phyloP scores from a whole-genome alignment of 2,329 filamentous ascomycete genomes.

The Alternaria sp. region DNA sequence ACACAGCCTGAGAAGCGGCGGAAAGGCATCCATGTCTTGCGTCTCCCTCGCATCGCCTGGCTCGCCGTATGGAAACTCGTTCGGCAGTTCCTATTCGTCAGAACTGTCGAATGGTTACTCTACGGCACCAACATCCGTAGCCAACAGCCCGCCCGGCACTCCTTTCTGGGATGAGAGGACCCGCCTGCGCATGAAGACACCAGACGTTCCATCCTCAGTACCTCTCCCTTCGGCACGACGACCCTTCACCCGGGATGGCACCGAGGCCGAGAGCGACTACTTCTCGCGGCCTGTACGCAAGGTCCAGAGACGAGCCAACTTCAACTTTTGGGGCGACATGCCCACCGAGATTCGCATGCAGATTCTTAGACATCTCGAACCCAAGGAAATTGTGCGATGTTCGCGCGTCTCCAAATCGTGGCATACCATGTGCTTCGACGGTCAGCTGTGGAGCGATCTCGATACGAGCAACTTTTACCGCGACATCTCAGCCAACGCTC shows the following conservation, averaged over 20 bases:
- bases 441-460: constrained; percentile 88
- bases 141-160: constrained; percentile 57
- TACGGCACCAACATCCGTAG: constrained; percentile 64
- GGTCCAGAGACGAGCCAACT: constrained; percentile 51
- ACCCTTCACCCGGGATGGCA: constrained; percentile 55
- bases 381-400: constrained; percentile 80
- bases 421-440: constrained; percentile 87
- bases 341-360: constrained; percentile 83
- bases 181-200: constrained; percentile 65
- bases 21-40: constrained; percentile 72
- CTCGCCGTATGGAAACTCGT: constrained; percentile 62
- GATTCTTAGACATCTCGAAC: constrained; percentile 77
- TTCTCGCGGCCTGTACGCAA: constrained; percentile 54
- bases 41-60: constrained; percentile 65
- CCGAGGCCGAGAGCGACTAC: constrained; percentile 56
- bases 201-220: constrained; percentile 63
- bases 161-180: constrained; percentile 63
- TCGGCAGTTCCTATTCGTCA: constrained; percentile 64
- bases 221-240: constrained; percentile 71
- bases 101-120: constrained; percentile 66
- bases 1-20: constrained; percentile 69
- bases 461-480: constrained; percentile 87
- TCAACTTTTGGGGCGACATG: constrained; percentile 81
- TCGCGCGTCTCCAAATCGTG: constrained; percentile 82
- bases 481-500: constrained; percentile 82